A percentile compares a stretch with the other conserved stretches of the same genome.
Evolutionary conservation across 768 basidiomycete genomes (phyloP).

Genomic region (Naganishia vishniacii): DNA sequence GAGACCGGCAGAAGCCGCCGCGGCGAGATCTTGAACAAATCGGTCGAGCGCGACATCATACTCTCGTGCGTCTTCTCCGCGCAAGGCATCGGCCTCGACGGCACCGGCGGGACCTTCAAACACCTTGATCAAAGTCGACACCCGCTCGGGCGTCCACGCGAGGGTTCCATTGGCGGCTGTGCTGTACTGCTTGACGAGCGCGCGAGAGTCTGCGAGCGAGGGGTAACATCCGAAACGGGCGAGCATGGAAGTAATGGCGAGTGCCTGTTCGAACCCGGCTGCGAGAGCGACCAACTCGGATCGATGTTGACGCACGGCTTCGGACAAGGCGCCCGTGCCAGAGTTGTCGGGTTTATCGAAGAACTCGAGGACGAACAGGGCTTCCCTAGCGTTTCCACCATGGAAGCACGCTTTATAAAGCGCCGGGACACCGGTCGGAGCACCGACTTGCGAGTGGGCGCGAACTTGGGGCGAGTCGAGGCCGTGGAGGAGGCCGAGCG

Average conservation of each 20-base stretch:
- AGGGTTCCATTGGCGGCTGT: not conserved
- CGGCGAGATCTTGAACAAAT: conserved; percentile 28
- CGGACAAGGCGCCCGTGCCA: not conserved
- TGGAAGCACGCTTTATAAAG: not conserved
- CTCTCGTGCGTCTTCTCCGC: conserved; percentile 9
- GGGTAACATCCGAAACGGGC: conserved; percentile 15
- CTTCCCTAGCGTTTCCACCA: not conserved
- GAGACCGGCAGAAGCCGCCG: conserved; percentile 1
- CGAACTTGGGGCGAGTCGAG: not conserved
- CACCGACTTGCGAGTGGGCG: not conserved
- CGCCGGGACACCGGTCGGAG: not conserved
- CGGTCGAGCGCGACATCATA: not conserved
- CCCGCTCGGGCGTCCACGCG: conserved; percentile 10
- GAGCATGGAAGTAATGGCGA: not conserved
- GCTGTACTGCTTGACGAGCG: conserved; percentile 21
- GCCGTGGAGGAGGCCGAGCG: not conserved
- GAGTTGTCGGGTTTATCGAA: not conserved
- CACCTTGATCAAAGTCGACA: conserved; percentile 23
- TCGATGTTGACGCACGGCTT: not conserved
- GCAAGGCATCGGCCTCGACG: conserved; percentile 4
- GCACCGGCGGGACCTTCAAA: conserved; percentile 15
- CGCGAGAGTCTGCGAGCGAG: not conserved
- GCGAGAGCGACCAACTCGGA: not conserved
- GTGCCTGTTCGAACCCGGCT: not conserved
- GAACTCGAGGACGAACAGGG: not conserved